Evolutionary conservation across 768 basidiomycete genomes (phyloP).

Genomic region (Boletus insuetus): DNA sequence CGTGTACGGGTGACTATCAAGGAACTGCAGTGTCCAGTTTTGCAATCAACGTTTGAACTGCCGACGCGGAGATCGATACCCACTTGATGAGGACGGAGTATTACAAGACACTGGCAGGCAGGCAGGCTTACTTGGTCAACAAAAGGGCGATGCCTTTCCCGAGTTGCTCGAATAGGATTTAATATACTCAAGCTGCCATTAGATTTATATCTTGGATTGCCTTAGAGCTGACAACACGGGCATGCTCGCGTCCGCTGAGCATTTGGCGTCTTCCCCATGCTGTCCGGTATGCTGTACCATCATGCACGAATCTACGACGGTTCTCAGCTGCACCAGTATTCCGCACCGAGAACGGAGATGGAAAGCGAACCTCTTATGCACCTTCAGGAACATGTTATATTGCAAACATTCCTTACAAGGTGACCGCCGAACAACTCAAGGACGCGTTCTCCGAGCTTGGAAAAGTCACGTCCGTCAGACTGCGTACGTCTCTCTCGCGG

Average conservation of each 20-base stretch:
- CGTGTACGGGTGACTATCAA: too few relatives aligned
- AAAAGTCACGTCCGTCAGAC: conserved; percentile 32
- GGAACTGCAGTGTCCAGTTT: too few relatives aligned
- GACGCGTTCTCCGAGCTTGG: conserved; percentile 46
- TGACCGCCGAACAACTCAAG: conserved; percentile 39
- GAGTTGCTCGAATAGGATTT: too few relatives aligned
- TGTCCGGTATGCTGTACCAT: not conserved
- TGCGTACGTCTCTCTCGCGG: conserved; percentile 37
- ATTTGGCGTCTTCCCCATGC: conserved; percentile 6
- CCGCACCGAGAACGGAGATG: conserved; percentile 1
- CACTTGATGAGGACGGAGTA: too few relatives aligned
- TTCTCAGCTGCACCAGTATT: conserved; percentile 18
- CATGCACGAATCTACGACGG: conserved; percentile 8
- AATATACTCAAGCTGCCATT: too few relatives aligned
- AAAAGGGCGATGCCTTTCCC: too few relatives aligned
- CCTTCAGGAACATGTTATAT: conserved; percentile 44
- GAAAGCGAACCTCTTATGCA: not conserved
- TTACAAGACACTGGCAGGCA: too few relatives aligned
- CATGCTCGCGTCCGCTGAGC: conserved; percentile 14
- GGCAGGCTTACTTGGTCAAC: too few relatives aligned
- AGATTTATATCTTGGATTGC: too few relatives aligned
- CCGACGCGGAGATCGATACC: too few relatives aligned
- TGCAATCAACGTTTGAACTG: too few relatives aligned
- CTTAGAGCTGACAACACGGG: conserved; percentile 5
- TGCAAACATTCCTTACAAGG: conserved; percentile 53